Evolutionary conservation across 306 rosid species (phyloP).

Genomic region (Cucurbita argyrosperma): DNA sequence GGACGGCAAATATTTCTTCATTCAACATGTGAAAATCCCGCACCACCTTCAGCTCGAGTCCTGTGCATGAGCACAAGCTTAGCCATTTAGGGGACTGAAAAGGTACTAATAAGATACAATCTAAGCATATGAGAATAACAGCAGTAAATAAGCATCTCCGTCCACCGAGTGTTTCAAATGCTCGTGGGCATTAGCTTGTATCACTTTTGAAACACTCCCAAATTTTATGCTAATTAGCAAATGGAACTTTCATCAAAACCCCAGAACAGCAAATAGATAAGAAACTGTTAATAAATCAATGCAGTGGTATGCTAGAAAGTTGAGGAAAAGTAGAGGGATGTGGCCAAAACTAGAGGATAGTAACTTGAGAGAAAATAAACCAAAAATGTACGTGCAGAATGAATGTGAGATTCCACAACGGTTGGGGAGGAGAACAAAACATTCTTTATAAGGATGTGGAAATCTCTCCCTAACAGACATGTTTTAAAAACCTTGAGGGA

Average conservation of each 20-base stretch:
- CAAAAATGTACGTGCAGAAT: neutral
- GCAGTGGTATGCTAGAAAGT: neutral
- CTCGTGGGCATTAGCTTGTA: neutral
- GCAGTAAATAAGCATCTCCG: neutral
- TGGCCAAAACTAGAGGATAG: neutral
- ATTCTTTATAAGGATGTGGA: no score
- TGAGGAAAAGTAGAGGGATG: neutral
- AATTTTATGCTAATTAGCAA: neutral
- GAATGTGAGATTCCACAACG: no score
- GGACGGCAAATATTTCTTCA: slow-evolving; percentile 16
- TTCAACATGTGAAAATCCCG: slow-evolving; percentile 73
- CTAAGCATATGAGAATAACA: neutral
- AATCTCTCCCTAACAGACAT: no score
- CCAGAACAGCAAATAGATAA: neutral
- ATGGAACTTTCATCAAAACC: neutral
- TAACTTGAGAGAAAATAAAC: neutral
- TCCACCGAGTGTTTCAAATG: neutral
- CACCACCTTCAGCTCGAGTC: slow-evolving; percentile 66
- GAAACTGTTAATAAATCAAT: neutral
- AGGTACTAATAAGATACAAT: neutral
- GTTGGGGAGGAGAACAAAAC: no score
- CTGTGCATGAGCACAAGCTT: slow-evolving; percentile 21
- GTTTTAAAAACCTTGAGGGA: no score
- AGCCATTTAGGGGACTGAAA: neutral
- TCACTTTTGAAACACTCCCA: neutral